Conservation (phyloP, 768 basidiomycete species). For the Auricularia heimuer region DNA sequence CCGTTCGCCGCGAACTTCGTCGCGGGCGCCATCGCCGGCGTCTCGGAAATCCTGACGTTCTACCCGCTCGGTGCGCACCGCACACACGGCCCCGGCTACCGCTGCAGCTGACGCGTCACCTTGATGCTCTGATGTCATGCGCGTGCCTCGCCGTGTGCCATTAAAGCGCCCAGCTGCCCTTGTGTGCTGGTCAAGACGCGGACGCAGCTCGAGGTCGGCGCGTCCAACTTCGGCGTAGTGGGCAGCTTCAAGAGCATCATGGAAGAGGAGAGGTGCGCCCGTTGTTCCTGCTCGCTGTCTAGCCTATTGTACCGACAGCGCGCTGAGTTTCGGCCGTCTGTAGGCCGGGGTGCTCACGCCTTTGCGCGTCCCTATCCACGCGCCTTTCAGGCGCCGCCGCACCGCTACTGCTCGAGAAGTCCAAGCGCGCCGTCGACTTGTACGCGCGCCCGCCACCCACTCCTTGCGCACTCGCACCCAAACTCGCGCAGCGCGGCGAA, state of each 20-base stretch:
- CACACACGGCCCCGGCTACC: not conserved
- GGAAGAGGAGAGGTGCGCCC: conserved; percentile 73
- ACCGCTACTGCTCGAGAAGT: conserved; percentile 89
- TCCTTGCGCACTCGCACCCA: conserved; percentile 4
- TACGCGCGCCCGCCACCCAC: conserved; percentile 24
- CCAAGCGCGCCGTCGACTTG: conserved; percentile 97
- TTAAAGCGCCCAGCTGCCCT: too few species aligned
- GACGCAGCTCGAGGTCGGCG: conserved; percentile 91
- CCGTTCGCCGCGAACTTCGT: conserved; percentile 85
- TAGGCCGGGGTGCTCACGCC: conserved; percentile 58
- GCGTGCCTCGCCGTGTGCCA: conserved; percentile 20
- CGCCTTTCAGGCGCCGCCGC: conserved; percentile 67
- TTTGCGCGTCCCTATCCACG: not conserved
- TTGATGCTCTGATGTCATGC: conserved; percentile 63
- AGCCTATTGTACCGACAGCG: conserved; percentile 1
- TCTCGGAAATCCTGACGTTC: conserved; percentile 54
- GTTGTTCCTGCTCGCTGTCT: conserved; percentile 4
- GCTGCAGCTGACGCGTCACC: not conserved
- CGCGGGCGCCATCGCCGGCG: conserved; percentile 93
- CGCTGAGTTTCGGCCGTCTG: conserved; percentile 57
- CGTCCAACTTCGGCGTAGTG: conserved; percentile 62
- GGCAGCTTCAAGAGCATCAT: conserved; percentile 78
- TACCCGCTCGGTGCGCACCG: conserved; percentile 71
- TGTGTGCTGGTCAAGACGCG: conserved; percentile 81
- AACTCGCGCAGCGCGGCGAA: conserved; percentile 54